These are phyloP conservation scores for Gyrodon lividus DNA, from an alignment of 768 basidiomycete genomes.

Conservation along the genomic window DNA sequence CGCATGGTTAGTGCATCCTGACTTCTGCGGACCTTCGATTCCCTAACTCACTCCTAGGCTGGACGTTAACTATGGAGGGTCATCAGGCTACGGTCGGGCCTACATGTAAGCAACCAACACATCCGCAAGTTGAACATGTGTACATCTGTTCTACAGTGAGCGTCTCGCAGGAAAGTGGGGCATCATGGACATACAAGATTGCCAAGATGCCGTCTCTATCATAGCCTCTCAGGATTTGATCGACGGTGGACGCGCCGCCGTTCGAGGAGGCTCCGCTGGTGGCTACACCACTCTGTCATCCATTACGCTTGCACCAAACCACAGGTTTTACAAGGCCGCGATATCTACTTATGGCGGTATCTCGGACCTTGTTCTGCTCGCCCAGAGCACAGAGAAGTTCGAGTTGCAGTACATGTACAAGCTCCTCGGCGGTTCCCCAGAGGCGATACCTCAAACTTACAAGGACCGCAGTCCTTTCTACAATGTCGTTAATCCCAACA, in stretches of 20 bases:
- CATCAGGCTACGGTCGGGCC: conserved; percentile 64
- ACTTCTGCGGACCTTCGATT: neutral
- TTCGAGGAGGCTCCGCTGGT: conserved; percentile 49
- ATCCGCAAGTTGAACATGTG: neutral
- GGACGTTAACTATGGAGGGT: conserved; percentile 76
- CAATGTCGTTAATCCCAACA: conserved; percentile 40
- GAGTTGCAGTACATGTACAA: conserved; percentile 55
- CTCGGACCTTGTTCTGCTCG: conserved; percentile 54
- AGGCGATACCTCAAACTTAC: conserved; percentile 52
- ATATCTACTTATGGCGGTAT: conserved; percentile 61
- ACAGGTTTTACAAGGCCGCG: conserved; percentile 57
- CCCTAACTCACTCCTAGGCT: conserved; percentile 40
- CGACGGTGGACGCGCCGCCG: neutral
- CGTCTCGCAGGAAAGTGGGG: conserved; percentile 66
- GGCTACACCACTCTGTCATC: conserved; percentile 63
- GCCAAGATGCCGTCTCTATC: conserved; percentile 43
- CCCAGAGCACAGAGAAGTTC: conserved; percentile 66
- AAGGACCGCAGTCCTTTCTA: conserved; percentile 55
- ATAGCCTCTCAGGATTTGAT: neutral
- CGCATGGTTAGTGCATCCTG: conserved; percentile 50
- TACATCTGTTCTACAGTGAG: conserved; percentile 28
- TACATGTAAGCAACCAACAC: conserved; percentile 45
- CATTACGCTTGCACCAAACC: conserved; percentile 50
- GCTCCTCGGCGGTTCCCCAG: conserved; percentile 53
- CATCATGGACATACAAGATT: conserved; percentile 63